Evolutionary conservation across 2,329 filamentous ascomycete genomes (phyloP), one percentile per base, ranked within the genome.

Genomic region (Fusarium buharicum): DNA sequence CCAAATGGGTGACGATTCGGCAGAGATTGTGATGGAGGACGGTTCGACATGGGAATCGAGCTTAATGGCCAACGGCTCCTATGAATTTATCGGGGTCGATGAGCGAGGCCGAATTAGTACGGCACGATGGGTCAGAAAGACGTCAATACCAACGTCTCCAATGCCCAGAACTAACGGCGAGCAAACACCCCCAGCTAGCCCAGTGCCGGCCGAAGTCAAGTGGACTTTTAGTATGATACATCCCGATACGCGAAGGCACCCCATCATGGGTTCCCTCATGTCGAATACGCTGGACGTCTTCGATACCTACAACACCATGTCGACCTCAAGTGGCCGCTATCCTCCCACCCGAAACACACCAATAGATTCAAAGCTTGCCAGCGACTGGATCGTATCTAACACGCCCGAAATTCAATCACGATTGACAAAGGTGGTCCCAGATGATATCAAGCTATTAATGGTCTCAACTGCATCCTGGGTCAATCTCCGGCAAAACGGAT

Each of bases 211-310:
- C 1, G 84, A 85, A 41, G 78, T 76, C 54, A 87, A 86, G 71
- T 93, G 88, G 78, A 91, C 86, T 9, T 94, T 94, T 72, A 92
- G 89, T 76, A 86, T 92, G 60, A 87, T 94, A 68, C 86, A 90
- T 66, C 85, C 90, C 0, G 83, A 84, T 41, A 85, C 84, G 9
- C 82, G 89, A 30, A 85, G 88, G 12, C 91, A 94, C 70, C 90
- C 91, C 5, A 85, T 93, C 69, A 84, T 93, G 76, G 91, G 89
- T 1, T 86, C 83, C 3, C 79, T 94, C 39, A 88, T 84, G 4
- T 82, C 82, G 12, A 80, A 81, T 5, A 84, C 82, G 12, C 83
- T 94, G 27, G 87, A 91, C 45, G 84, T 94, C 43, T 84, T 87
- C 57, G 88, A 93, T 64, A 81, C 80, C 3, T 93, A 92, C 72